phyloP scores from a whole-genome alignment of 495 filamentous ascomycete species.

The Pyrenula aspistea region DNA sequence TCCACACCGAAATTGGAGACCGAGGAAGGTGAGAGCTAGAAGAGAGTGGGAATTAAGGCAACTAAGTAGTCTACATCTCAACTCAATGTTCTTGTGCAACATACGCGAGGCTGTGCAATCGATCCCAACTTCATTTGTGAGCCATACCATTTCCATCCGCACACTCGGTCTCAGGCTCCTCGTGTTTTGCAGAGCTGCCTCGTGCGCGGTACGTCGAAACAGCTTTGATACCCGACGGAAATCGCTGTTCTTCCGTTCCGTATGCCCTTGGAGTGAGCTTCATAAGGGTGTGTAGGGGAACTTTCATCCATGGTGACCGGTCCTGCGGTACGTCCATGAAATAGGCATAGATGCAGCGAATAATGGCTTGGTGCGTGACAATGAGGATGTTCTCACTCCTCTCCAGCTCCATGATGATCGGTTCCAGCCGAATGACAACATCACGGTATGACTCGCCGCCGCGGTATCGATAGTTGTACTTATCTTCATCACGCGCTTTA shows the following conservation, averaged over 20 bases:
- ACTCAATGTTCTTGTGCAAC: too few relatives aligned
- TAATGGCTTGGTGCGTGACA: conserved; percentile 92
- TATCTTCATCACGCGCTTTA: conserved; percentile 85
- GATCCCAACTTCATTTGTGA: too few relatives aligned
- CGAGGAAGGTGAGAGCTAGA: too few relatives aligned
- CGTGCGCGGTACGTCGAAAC: conserved; percentile 92
- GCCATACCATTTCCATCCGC: neutral
- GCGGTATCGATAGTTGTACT: conserved; percentile 97
- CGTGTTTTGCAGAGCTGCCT: conserved; percentile 73
- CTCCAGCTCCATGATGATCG: conserved; percentile 99
- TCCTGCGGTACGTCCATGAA: conserved; percentile 96
- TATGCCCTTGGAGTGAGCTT: conserved; percentile 95
- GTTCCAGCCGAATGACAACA: conserved; percentile 92
- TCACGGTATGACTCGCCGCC: conserved; percentile 96
- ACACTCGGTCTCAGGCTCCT: conserved; percentile 16
- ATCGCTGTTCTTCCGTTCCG: conserved; percentile 73
- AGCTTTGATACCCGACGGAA: conserved; percentile 81
- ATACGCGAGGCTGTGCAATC: too few relatives aligned
- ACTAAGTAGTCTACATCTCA: too few relatives aligned
- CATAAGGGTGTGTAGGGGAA: conserved; percentile 88
- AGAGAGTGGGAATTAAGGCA: too few relatives aligned
- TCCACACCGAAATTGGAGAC: too few relatives aligned
- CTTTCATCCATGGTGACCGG: conserved; percentile 92
- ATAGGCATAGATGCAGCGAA: conserved; percentile 95
- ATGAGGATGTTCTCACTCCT: conserved; percentile 93